These are phyloP conservation scores for Dichotomocladium elegans DNA, from an alignment of 371 early-diverging fungal genomes.

Conservation along the genomic window DNA sequence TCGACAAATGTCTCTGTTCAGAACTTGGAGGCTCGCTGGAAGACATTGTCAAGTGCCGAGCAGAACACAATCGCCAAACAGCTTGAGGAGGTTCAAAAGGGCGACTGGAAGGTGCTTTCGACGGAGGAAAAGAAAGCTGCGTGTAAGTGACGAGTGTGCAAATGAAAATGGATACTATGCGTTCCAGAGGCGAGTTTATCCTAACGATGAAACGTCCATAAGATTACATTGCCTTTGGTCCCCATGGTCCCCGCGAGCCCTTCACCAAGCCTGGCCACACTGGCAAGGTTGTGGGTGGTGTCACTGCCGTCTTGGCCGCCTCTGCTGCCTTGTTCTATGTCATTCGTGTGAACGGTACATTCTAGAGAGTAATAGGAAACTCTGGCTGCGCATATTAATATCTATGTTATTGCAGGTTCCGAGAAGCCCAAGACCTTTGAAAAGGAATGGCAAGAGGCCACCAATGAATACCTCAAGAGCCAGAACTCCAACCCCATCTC, in stretches of 20 bases:
- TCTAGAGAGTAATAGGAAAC: background rate
- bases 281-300: constrained; percentile 71
- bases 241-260: constrained; percentile 88
- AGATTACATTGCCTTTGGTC: constrained; percentile 92
- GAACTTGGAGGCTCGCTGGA: constrained; percentile 80
- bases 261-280: constrained; percentile 69
- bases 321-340: constrained; percentile 62
- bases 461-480: constrained; percentile 77
- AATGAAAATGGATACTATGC: too few species aligned
- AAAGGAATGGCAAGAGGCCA: constrained; percentile 93
- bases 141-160: too few species aligned
- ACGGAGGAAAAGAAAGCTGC: constrained; percentile 92
- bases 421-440: constrained; percentile 71
- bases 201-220: too few species aligned
- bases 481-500: constrained; percentile 88
- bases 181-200: background rate
- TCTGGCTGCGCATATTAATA: constrained; percentile 1
- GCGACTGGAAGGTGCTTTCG: constrained; percentile 90
- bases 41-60: constrained; percentile 78
- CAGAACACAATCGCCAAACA: constrained; percentile 78
- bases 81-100: constrained; percentile 83
- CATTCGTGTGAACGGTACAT: constrained; percentile 72
- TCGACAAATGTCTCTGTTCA: constrained; percentile 59
- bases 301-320: constrained; percentile 55
- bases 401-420: constrained; percentile 32